A percentile compares a stretch with the other conserved stretches of the same genome.
Conservation (phyloP, 2,329 filamentous ascomycete species). For the Diaporthe sp. region DNA sequence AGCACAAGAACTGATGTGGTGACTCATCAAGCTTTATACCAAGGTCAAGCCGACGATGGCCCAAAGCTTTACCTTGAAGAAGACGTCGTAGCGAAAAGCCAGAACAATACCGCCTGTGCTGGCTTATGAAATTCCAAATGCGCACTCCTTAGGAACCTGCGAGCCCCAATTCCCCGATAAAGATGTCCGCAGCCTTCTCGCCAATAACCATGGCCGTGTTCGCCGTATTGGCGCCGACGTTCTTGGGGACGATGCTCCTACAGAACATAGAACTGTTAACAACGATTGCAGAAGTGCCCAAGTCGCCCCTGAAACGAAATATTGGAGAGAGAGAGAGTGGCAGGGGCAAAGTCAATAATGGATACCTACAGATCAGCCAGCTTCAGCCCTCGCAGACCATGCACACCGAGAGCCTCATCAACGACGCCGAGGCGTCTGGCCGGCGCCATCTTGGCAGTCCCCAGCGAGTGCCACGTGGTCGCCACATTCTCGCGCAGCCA, state of each 20-base stretch:
- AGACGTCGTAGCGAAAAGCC: neutral
- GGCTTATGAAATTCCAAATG: neutral
- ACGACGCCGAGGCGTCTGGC: conserved; percentile 58
- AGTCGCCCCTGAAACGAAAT: neutral
- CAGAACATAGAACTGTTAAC: neutral
- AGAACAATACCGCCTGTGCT: neutral
- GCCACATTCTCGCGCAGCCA: conserved; percentile 54
- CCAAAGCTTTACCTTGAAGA: neutral
- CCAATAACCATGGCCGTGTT: conserved; percentile 59
- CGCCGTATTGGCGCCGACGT: conserved; percentile 60
- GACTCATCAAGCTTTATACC: too few species aligned
- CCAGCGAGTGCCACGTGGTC: conserved; percentile 60
- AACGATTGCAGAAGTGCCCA: neutral
- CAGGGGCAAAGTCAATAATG: neutral
- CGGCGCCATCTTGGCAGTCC: conserved; percentile 62
- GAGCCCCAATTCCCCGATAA: conserved; percentile 42
- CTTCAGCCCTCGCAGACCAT: conserved; percentile 58
- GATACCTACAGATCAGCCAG: conserved; percentile 50
- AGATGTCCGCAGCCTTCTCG: conserved; percentile 56
- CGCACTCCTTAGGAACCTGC: neutral
- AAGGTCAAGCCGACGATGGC: too few species aligned
- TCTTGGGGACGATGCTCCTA: conserved; percentile 51
- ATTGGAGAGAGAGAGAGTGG: neutral
- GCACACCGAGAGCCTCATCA: conserved; percentile 57
- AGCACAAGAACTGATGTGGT: neutral